Evolutionary conservation across 2,329 filamentous ascomycete genomes (phyloP).

Genomic region (Penicillium sp.): DNA sequence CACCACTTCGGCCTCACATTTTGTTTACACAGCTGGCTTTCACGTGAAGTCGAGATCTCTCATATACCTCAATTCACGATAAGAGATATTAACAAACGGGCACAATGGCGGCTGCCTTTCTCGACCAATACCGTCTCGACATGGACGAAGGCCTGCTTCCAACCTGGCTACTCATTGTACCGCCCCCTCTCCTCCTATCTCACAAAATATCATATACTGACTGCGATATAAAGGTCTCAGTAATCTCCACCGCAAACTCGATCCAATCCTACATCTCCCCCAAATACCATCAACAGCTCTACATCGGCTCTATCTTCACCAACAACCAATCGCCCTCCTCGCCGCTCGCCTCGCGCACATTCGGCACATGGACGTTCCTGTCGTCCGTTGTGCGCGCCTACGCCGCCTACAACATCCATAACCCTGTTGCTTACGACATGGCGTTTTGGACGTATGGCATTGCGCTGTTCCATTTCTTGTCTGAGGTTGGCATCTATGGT

Average conservation of each 20-base stretch:
- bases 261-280: conserved; percentile 78
- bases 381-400: conserved; percentile 74
- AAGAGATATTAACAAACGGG: neutral
- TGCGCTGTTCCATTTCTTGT: conserved; percentile 72
- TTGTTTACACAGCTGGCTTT: neutral
- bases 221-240: conserved; percentile 59
- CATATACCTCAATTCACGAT: neutral
- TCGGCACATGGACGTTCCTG: conserved; percentile 84
- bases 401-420: conserved; percentile 74
- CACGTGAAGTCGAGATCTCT: neutral
- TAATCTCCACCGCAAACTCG: conserved; percentile 79
- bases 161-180: conserved; percentile 11
- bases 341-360: conserved; percentile 71
- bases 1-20: neutral
- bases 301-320: conserved; percentile 53
- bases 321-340: conserved; percentile 59
- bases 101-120: neutral
- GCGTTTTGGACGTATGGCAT: conserved; percentile 77
- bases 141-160: conserved; percentile 10
- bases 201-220: neutral
- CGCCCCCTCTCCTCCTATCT: neutral
- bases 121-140: conserved; percentile 1
- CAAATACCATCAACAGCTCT: conserved; percentile 80
- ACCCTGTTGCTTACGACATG: conserved; percentile 71
- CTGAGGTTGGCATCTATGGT: conserved; percentile 76